These are phyloP conservation scores for Pichia terricola DNA, from an alignment of 1,139 yeast species.

Conservation along the genomic window DNA sequence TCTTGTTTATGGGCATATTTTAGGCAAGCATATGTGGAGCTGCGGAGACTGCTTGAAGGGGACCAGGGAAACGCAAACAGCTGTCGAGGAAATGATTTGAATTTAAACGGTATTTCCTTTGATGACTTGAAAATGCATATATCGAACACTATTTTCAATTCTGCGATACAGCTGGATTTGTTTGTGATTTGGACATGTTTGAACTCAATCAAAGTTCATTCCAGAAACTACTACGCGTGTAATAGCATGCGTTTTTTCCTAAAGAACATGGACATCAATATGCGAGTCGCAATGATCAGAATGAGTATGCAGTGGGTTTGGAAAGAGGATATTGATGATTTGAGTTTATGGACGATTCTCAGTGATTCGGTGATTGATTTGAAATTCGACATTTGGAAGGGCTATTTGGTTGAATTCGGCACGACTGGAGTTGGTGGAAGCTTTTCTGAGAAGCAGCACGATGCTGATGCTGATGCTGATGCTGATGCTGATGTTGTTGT, in stretches of 20 bases:
- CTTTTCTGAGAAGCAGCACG: not conserved
- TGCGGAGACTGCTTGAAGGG: too few relatives aligned
- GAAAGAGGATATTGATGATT: conserved; percentile 4
- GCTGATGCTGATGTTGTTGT: not conserved
- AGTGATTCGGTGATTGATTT: not conserved
- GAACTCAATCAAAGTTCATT: conserved; percentile 30
- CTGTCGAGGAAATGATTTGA: too few relatives aligned
- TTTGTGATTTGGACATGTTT: conserved; percentile 2
- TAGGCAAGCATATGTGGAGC: conserved; percentile 25
- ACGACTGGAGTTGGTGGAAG: too few relatives aligned
- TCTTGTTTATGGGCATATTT: conserved; percentile 32
- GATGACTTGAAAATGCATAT: too few relatives aligned
- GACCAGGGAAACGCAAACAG: too few relatives aligned
- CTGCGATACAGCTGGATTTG: not conserved
- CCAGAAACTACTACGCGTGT: conserved; percentile 39
- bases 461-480: not conserved
- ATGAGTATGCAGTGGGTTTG: not conserved
- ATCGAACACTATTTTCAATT: too few relatives aligned
- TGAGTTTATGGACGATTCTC: conserved; percentile 7
- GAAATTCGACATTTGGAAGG: not conserved
- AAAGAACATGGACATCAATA: too few relatives aligned
- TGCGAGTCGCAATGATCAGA: too few relatives aligned
- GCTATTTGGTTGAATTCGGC: conserved; percentile 3
- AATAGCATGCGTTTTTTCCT: conserved; percentile 29
- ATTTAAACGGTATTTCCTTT: too few relatives aligned